Evolutionary conservation across 2,329 filamentous ascomycete species (phyloP).

Genomic region (Calonectria hawksworthii): DNA sequence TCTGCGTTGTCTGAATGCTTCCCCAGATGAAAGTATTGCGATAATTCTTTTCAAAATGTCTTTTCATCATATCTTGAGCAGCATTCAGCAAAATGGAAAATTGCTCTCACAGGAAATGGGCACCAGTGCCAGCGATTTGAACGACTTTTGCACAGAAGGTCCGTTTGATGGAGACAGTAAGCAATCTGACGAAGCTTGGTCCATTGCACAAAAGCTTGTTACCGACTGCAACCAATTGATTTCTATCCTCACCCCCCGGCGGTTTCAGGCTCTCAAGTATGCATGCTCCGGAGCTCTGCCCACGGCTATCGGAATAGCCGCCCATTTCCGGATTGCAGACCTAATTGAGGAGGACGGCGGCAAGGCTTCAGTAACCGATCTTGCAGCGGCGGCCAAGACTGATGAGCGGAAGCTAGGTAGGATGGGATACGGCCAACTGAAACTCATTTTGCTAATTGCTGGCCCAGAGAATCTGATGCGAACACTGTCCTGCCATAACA

Average conservation of each 20-base stretch:
- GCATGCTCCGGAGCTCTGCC: background rate
- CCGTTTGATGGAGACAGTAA: background rate
- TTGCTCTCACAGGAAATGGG: background rate
- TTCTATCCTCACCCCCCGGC: background rate
- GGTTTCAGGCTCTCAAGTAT: background rate
- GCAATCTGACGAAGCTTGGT: background rate
- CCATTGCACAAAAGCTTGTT: background rate
- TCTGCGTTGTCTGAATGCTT: background rate
- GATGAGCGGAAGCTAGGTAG: background rate
- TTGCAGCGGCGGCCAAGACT: background rate
- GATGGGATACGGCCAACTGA: background rate
- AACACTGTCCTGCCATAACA: background rate
- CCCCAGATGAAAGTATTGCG: background rate
- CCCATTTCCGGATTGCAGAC: background rate
- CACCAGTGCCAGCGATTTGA: background rate
- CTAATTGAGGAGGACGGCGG: background rate
- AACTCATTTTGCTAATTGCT: background rate
- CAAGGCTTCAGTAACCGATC: background rate
- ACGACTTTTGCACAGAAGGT: background rate
- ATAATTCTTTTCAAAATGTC: background rate
- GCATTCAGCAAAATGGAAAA: background rate
- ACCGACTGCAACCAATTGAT: background rate
- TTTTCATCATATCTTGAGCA: background rate
- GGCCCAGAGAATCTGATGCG: background rate
- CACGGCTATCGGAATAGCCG: background rate